Evolutionary conservation across 1,139 yeast species (phyloP).

Genomic region (Blastobotrys capitulatus): DNA sequence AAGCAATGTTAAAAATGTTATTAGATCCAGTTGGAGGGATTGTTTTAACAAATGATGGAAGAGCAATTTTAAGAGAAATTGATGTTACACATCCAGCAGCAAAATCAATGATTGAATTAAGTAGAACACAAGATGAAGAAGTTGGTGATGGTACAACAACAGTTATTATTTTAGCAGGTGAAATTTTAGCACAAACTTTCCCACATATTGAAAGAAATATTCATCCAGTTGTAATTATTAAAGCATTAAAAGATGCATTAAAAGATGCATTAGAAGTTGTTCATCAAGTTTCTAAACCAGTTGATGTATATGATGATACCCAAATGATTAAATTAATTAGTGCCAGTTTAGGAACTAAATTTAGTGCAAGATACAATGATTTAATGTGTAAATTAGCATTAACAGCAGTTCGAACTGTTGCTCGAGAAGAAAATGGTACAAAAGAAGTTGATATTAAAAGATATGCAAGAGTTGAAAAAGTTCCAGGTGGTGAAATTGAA

Average conservation of each 20-base stretch:
- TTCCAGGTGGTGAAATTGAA: constrained; percentile 97
- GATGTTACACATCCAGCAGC: constrained; percentile 99
- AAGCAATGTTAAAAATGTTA: constrained; percentile 97
- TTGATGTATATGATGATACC: constrained; percentile 74
- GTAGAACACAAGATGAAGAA: constrained; percentile 98
- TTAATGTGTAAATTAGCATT: constrained; percentile 88
- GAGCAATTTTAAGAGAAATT: constrained; percentile 93
- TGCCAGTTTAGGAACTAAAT: constrained; percentile 95
- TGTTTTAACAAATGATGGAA: constrained; percentile 96
- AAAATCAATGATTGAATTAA: constrained; percentile 93
- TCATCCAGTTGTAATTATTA: constrained; percentile 94
- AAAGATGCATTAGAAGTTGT: constrained; percentile 86
- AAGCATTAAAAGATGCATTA: constrained; percentile 88
- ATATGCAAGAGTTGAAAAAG: constrained; percentile 88
- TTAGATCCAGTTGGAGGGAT: constrained; percentile 99
- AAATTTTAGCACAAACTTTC: constrained; percentile 89
- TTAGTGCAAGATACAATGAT: constrained; percentile 84
- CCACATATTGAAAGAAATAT: constrained; percentile 90
- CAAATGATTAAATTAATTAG: constrained; percentile 84
- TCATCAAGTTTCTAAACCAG: constrained; percentile 76
- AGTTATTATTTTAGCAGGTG: constrained; percentile 89
- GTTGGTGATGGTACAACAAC: constrained; percentile 99
- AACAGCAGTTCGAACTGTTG: constrained; percentile 81
- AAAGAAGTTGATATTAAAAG: constrained; percentile 91
- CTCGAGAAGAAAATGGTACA: constrained; percentile 50